phyloP scores from a whole-genome alignment of 2,329 filamentous ascomycete genomes.

The Trichoderma afroharzianum region DNA sequence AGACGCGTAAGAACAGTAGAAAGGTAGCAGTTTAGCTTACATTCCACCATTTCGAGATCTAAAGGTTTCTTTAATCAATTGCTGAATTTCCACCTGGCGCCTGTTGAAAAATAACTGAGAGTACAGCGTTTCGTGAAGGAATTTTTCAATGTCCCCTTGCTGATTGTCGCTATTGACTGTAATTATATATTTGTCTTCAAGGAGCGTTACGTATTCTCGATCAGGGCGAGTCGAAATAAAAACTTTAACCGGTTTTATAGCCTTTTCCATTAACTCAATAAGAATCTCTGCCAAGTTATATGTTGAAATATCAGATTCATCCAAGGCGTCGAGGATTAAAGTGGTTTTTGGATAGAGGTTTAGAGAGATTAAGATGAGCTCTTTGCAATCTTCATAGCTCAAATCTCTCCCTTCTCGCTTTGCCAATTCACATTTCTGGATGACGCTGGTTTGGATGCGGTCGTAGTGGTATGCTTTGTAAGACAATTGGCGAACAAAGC shows the following conservation, averaged over 20 bases:
- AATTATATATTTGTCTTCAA: slow-evolving; percentile 10
- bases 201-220: slow-evolving; percentile 7
- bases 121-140: slow-evolving; percentile 9
- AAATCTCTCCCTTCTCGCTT: background rate
- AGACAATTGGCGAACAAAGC: slow-evolving; percentile 20
- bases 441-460: background rate
- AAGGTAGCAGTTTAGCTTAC: background rate
- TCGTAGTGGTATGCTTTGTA: background rate
- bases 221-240: slow-evolving; percentile 21
- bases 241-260: slow-evolving; percentile 19
- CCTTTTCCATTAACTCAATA: background rate
- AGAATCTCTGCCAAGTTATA: slow-evolving; percentile 18
- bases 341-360: slow-evolving; percentile 15
- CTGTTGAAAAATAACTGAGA: background rate
- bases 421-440: background rate
- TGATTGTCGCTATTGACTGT: slow-evolving; percentile 17
- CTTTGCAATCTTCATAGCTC: slow-evolving; percentile 12
- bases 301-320: slow-evolving; percentile 19
- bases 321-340: slow-evolving; percentile 21
- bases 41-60: background rate
- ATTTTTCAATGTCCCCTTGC: slow-evolving; percentile 22
- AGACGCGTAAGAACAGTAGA: background rate
- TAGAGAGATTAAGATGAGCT: slow-evolving; percentile 14
- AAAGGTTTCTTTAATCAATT: background rate
- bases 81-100: background rate